Evolutionary conservation across 2,329 filamentous ascomycete genomes (phyloP).

Genomic region (Cordyceps cateniannulata): DNA sequence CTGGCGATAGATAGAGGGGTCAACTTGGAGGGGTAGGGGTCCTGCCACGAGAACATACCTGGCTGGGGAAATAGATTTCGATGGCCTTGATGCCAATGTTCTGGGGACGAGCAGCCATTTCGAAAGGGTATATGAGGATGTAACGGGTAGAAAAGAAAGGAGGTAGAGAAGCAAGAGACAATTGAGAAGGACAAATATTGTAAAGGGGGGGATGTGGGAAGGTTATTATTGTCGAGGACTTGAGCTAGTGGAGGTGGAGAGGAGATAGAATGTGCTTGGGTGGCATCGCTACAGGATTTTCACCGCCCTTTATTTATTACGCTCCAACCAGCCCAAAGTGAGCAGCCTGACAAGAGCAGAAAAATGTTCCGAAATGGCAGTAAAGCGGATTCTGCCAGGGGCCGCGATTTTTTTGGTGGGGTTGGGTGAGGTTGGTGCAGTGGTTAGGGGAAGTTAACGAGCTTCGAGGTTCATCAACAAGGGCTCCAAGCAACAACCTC

Average conservation of each 20-base stretch:
- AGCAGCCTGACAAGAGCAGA: slow-evolving; percentile 1
- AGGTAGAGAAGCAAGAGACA: slow-evolving; percentile 7
- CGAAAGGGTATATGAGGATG: slow-evolving; percentile 19
- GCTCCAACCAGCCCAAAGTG: neutral
- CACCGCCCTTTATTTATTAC: slow-evolving; percentile 12
- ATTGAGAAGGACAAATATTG: slow-evolving; percentile 6
- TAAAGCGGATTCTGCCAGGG: slow-evolving; percentile 11
- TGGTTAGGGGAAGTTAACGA: slow-evolving; percentile 2
- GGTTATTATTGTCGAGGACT: slow-evolving; percentile 11
- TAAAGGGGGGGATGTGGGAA: slow-evolving; percentile 11
- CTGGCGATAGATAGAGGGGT: slow-evolving; percentile 12
- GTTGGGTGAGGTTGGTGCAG: neutral
- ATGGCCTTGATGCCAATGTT: slow-evolving; percentile 93
- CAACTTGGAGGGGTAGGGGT: slow-evolving; percentile 7
- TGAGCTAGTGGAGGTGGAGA: slow-evolving; percentile 9
- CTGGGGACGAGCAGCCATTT: slow-evolving; percentile 70
- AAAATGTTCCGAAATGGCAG: slow-evolving; percentile 4
- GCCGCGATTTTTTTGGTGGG: slow-evolving; percentile 8
- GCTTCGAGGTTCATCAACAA: neutral
- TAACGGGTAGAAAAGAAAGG: neutral
- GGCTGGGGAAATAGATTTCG: slow-evolving; percentile 80
- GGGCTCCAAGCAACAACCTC: too few relatives aligned
- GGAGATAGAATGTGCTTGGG: neutral
- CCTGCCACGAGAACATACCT: slow-evolving; percentile 50
- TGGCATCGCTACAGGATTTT: slow-evolving; percentile 11